Evolutionary conservation across 192 early-diverging fungal genomes (phyloP).

Genomic region (Podila epicladia): DNA sequence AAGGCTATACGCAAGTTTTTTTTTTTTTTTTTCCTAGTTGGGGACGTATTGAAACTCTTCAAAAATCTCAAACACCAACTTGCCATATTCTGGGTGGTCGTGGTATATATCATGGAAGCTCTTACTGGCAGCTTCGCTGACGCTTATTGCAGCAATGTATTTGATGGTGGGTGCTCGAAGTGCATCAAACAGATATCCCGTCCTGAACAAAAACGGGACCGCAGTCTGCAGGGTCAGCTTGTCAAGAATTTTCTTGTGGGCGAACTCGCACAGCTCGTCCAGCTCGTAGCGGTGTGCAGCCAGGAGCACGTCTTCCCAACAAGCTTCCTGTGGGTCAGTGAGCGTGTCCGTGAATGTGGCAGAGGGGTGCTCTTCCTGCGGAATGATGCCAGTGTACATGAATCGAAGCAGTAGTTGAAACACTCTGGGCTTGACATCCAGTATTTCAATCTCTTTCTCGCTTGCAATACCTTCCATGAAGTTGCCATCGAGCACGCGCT

Average conservation of each 20-base stretch:
- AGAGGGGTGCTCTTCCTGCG: neutral
- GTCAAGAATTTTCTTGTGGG: neutral
- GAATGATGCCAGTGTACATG: neutral
- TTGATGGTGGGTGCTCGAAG: no score
- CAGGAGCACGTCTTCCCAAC: neutral
- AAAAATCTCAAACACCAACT: no score
- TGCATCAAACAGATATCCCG: neutral
- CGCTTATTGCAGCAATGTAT: neutral
- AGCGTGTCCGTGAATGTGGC: neutral
- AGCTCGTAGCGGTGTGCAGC: neutral
- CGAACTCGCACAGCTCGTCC: neutral
- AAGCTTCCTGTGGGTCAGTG: neutral
- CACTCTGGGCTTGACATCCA: neutral
- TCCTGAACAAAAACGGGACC: neutral
- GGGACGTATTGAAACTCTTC: no score
- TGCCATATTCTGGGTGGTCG: neutral
- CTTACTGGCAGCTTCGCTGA: neutral
- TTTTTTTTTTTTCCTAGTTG: neutral
- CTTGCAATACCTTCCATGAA: neutral
- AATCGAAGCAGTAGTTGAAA: neutral
- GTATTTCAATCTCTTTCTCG: neutral
- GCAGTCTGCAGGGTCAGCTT: neutral
- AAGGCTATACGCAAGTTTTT: neutral
- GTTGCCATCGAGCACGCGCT: neutral
- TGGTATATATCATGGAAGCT: neutral